A percentile compares a stretch with the other conserved stretches of the same genome.
Conservation (phyloP, 306 rosid species). For the Dryas drummondii region DNA sequence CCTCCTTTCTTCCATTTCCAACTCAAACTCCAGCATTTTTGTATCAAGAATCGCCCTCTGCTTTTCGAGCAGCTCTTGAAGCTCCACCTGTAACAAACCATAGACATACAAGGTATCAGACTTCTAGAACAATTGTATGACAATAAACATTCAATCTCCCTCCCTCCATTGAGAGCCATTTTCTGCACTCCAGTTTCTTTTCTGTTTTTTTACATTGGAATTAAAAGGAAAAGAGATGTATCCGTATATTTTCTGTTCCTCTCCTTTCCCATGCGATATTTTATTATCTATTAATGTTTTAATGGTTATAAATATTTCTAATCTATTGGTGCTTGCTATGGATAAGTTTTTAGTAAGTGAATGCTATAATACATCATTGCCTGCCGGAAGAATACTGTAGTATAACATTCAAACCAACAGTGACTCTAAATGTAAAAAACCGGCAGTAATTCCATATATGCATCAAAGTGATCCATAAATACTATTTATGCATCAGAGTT, state of each 20-base stretch:
- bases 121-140: constrained; percentile 22
- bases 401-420: too few species aligned
- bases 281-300: not conserved
- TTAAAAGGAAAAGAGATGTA: not conserved
- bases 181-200: not conserved
- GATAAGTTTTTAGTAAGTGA: too few species aligned
- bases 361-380: too few species aligned
- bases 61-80: constrained; percentile 58
- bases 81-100: constrained; percentile 55
- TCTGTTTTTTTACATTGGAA: not conserved
- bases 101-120: constrained; percentile 24
- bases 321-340: too few species aligned
- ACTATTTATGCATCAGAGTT: not conserved
- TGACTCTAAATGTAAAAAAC: too few species aligned
- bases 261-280: not conserved
- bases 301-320: not conserved
- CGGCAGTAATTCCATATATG: too few species aligned
- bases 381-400: too few species aligned
- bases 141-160: constrained; percentile 1
- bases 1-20: constrained; percentile 61
- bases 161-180: not conserved
- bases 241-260: not conserved
- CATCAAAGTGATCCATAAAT: too few species aligned
- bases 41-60: constrained; percentile 49
- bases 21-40: constrained; percentile 57